These are phyloP conservation scores for Annulohypoxylon moriforme DNA, from an alignment of 495 filamentous ascomycete genomes.

Conservation along the genomic window DNA sequence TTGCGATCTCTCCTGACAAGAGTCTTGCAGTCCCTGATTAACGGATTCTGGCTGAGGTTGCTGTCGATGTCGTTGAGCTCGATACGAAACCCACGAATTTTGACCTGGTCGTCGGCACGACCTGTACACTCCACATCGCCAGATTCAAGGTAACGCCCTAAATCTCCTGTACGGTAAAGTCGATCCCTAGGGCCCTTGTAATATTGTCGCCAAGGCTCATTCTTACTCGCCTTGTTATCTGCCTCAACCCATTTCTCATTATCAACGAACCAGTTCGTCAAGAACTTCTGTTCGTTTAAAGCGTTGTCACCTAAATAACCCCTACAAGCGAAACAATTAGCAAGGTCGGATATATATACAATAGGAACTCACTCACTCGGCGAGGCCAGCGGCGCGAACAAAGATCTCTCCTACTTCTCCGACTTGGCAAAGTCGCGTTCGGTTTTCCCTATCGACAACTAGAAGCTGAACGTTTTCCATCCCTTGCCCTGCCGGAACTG, in stretches of 20 bases:
- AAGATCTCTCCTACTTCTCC: constrained; percentile 91
- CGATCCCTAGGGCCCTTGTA: constrained; percentile 89
- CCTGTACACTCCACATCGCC: constrained; percentile 82
- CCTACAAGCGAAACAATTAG: constrained; percentile 23
- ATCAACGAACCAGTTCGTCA: constrained; percentile 90
- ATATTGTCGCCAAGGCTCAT: constrained; percentile 79
- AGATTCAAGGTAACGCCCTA: constrained; percentile 77
- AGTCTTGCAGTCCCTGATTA: constrained; percentile 89
- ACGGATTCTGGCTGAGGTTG: constrained; percentile 78
- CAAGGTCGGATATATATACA: background rate
- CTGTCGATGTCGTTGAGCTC: constrained; percentile 95
- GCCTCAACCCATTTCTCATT: constrained; percentile 75
- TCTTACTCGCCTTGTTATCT: constrained; percentile 64
- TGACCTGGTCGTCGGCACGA: constrained; percentile 89
- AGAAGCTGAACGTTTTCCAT: constrained; percentile 95
- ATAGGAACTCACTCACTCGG: constrained; percentile 63
- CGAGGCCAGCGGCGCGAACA: constrained; percentile 87
- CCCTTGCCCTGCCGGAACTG: constrained; percentile 86
- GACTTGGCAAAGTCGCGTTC: constrained; percentile 75
- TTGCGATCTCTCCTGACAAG: constrained; percentile 87
- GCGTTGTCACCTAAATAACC: constrained; percentile 80
- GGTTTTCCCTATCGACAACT: constrained; percentile 84
- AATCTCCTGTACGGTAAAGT: constrained; percentile 84
- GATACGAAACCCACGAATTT: constrained; percentile 95
- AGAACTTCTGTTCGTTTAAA: constrained; percentile 81